These are phyloP conservation scores for Smithsoniella earleae DNA, from an alignment of 163 green algal species.

Conservation along the genomic window DNA sequence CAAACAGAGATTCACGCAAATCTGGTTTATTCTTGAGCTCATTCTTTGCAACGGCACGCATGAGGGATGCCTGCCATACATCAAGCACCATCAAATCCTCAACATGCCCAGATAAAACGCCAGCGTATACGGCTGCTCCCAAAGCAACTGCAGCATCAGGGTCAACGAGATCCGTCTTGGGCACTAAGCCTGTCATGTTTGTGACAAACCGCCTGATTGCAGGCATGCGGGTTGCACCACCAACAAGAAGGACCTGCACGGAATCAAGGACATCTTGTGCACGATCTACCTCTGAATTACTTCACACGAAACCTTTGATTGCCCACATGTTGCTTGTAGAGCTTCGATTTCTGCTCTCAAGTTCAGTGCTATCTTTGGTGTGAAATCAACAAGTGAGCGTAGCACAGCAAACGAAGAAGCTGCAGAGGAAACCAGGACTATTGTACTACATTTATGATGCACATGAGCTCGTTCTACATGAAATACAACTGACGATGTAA, in stretches of 20 bases:
- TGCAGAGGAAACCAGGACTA: too few species aligned
- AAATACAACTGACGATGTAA: too few species aligned
- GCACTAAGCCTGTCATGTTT: slow-evolving; percentile 76
- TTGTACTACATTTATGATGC: too few species aligned
- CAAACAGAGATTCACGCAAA: slow-evolving; percentile 19
- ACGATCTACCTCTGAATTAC: too few species aligned
- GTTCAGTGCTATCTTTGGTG: too few species aligned
- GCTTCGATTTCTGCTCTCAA: too few species aligned
- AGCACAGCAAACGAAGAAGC: too few species aligned
- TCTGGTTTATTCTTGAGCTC: slow-evolving; percentile 38
- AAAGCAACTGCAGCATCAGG: slow-evolving; percentile 78
- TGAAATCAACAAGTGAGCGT: too few species aligned
- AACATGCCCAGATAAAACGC: slow-evolving; percentile 67
- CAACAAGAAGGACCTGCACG: slow-evolving; percentile 70
- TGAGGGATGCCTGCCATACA: slow-evolving; percentile 69
- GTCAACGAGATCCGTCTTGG: slow-evolving; percentile 47
- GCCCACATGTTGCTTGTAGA: too few species aligned
- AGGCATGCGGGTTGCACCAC: slow-evolving; percentile 77
- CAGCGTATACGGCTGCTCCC: slow-evolving; percentile 73
- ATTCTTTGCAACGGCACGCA: slow-evolving; percentile 63
- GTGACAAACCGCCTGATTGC: slow-evolving; percentile 61
- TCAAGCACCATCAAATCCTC: slow-evolving; percentile 77
- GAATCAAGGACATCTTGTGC: too few species aligned
- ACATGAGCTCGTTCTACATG: too few species aligned
- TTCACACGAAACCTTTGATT: too few species aligned